Conservation (phyloP, 1,284 basidiomycete genomes). For the Entoloma clypeatum region DNA sequence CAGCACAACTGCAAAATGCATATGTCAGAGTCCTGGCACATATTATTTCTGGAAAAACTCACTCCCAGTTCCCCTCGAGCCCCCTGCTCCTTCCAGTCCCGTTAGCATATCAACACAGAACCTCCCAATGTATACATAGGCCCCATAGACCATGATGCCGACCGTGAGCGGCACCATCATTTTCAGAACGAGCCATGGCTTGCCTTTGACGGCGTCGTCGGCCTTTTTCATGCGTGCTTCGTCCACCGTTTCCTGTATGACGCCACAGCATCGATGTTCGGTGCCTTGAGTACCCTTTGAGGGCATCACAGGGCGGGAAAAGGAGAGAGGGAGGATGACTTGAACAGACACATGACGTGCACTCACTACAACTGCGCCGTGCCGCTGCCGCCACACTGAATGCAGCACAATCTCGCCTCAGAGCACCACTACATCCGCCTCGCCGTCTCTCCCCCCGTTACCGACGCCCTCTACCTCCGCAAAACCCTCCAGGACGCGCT, state of each 20-base stretch:
- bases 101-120: conserved; percentile 64
- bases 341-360: conserved; percentile 15
- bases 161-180: conserved; percentile 48
- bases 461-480: conserved; percentile 26
- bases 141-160: conserved; percentile 55
- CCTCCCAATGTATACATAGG: conserved; percentile 69
- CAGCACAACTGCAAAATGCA: conserved; percentile 45
- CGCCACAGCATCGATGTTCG: conserved; percentile 31
- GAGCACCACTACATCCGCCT: conserved; percentile 30
- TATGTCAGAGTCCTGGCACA: not conserved
- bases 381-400: not conserved
- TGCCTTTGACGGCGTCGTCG: conserved; percentile 40
- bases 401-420: conserved; percentile 18
- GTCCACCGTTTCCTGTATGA: conserved; percentile 41
- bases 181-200: conserved; percentile 64
- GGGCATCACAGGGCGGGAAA: conserved; percentile 1
- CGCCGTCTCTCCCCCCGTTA: conserved; percentile 22
- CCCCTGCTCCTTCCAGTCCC: conserved; percentile 34
- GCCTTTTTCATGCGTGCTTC: conserved; percentile 36
- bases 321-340: not conserved
- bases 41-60: conserved; percentile 29
- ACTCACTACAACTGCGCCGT: not conserved
- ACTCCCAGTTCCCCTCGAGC: conserved; percentile 53
- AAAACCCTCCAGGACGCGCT: conserved; percentile 30
- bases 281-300: conserved; percentile 6